Evolutionary conservation across 306 rosid species (phyloP), one percentile per base, ranked within the genome.

Genomic region (Malus sieversii): DNA sequence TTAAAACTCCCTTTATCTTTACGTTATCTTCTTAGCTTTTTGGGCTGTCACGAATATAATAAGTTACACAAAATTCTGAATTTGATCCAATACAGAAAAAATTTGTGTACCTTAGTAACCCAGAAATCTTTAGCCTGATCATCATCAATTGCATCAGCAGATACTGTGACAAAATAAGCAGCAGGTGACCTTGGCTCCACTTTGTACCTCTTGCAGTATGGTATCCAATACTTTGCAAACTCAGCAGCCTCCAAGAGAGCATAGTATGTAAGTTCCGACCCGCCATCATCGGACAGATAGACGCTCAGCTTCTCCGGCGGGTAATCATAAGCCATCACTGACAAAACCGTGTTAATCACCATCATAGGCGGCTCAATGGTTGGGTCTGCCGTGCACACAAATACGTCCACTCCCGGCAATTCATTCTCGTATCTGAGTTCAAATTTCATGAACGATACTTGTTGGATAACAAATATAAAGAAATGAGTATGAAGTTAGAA

Each of bases 321-420:
- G 64, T 94, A 94, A 0, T 94, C 91, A 14, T 85, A 94, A 1
- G 96, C 87, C 98, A 91, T 87, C 0, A 88, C 90, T 5, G 97
- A 94, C 63, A 94, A 27, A 11, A 91, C 90, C 6, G 97, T 94
- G 81, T 89, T 91, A 0, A 90, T 82, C 71, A 86, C 97, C 94
- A 94, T 94, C 48, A 81, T 44, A 3, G 96, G 82, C 38, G 98
- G 97, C 84, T 91, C 98, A 9, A 85, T 74, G 29, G 70, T 86
- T 7, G 96, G 90, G 16, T 94, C 94, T 27, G 97, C 97, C 2
- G 98, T 91, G 85, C 98, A 91, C 74, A 94, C 97, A 77, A 87
- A 94, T 38, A 91, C 70, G 79, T 94, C 98, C 77, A 90, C 94
- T 29, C 76, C 40, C 2, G 97, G 96, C 68, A 94, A 77, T 14